Evolutionary conservation across 768 basidiomycete genomes (phyloP), one percentile per base, ranked within the genome.

Genomic region (Termitomyces sp.): DNA sequence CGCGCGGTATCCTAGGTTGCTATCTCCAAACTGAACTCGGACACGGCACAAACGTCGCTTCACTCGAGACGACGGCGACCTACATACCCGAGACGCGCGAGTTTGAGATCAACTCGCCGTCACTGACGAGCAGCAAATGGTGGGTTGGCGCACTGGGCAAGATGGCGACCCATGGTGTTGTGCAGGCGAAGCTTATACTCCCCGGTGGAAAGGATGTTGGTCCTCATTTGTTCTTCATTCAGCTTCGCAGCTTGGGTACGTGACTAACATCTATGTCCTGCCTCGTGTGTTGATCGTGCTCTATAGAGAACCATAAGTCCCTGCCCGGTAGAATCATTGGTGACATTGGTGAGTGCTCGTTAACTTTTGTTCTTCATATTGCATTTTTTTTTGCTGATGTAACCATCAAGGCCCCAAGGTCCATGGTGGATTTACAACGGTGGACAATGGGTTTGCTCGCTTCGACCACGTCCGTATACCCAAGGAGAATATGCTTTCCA

Each of bases 21-120:
- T 89, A 89, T 68, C 71, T 88, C 30, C 87, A 91, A 64, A 91
- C 89, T 0, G 89, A 91, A 63, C 82, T 91, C 5, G 89, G 81
- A 0, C 90, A 92, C 57, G 90, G 90, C 17, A 83, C 84, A 1
- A 88, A 89, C 62, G 85, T 92, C 3, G 68, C 76, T 1, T 68
- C 74, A 1, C 73, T 91, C 21, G 89, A 91, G 67, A 91, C 89
- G 0, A 91, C 86, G 0, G 88, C 88, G 3, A 89, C 85, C 0
- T 91, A 83, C 68, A 70, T 86, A n/a, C 83, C 82, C 0, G 79
- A 81, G 30, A 79, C 81, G 0, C 68, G 78, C 52, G 84, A 88
- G 65, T 91, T 91, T 60, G 86, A 88, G 41, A 82, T 92, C 37
- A 78, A 91, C 64, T 87, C 88, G 1, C 89, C 90, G 0, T 84